Percentiles rank a stretch among this genome's conserved stretches.
phyloP scores from a whole-genome alignment of 306 rosid genomes.

The Albizia julibrissin region DNA sequence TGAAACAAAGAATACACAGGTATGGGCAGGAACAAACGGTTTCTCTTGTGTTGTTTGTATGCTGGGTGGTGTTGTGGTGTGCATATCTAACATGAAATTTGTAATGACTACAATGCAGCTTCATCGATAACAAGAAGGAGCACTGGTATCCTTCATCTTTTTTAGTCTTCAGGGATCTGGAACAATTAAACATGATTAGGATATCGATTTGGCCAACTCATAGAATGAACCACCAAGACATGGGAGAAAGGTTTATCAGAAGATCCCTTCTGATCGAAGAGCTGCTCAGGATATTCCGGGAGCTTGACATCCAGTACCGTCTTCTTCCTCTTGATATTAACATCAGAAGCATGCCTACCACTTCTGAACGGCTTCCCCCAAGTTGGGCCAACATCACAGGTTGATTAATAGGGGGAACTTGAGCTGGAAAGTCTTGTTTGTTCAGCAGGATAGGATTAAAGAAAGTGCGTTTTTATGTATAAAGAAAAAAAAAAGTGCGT shows the following conservation, averaged over 20 bases:
- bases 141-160: slow-evolving; percentile 64
- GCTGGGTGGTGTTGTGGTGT: neutral
- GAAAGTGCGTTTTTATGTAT: neutral
- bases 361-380: slow-evolving; percentile 40
- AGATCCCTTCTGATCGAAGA: slow-evolving; percentile 60
- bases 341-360: slow-evolving; percentile 46
- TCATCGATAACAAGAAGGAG: slow-evolving; percentile 59
- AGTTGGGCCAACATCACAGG: slow-evolving; percentile 29
- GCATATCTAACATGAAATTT: neutral
- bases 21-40: slow-evolving; percentile 1
- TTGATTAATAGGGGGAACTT: slow-evolving; percentile 13
- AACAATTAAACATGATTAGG: slow-evolving; percentile 45
- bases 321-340: slow-evolving; percentile 56
- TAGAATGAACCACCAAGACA: slow-evolving; percentile 59
- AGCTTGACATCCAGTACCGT: slow-evolving; percentile 63
- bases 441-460: slow-evolving; percentile 33
- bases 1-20: slow-evolving; percentile 65
- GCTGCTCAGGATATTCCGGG: slow-evolving; percentile 53
- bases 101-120: slow-evolving; percentile 38
- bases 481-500: slow-evolving; percentile 20
- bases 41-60: neutral
- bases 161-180: slow-evolving; percentile 52
- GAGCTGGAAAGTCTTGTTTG: slow-evolving; percentile 10
- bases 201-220: slow-evolving; percentile 55
- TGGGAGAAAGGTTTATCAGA: slow-evolving; percentile 57